Conservation (phyloP, 495 filamentous ascomycete species). For the Patellaria atrata region DNA sequence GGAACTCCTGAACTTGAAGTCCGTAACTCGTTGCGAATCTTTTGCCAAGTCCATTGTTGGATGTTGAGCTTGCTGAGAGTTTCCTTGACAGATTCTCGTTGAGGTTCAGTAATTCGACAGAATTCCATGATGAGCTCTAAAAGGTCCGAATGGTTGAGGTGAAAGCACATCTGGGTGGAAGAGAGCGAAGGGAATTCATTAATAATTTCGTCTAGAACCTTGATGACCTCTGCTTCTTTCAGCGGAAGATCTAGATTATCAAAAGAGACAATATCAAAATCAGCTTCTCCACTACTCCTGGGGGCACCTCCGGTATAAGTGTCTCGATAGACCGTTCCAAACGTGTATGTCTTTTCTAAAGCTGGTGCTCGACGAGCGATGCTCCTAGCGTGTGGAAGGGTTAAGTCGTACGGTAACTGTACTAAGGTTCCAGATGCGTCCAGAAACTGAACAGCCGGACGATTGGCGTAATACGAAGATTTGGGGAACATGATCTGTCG, state of each 20-base stretch:
- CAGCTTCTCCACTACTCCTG: slow-evolving; percentile 69
- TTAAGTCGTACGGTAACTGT: slow-evolving; percentile 84
- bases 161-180: slow-evolving; percentile 67
- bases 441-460: slow-evolving; percentile 58
- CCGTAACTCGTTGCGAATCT: slow-evolving; percentile 70
- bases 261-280: slow-evolving; percentile 83
- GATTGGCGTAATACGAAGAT: slow-evolving; percentile 57
- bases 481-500: slow-evolving; percentile 66
- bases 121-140: slow-evolving; percentile 75
- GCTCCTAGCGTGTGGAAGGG: slow-evolving; percentile 71
- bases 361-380: slow-evolving; percentile 59
- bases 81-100: slow-evolving; percentile 62
- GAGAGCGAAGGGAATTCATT: slow-evolving; percentile 63
- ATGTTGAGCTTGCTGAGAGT: slow-evolving; percentile 79
- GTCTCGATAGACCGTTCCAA: slow-evolving; percentile 81
- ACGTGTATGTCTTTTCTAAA: slow-evolving; percentile 66
- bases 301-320: slow-evolving; percentile 64
- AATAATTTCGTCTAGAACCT: slow-evolving; percentile 84
- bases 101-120: slow-evolving; percentile 57
- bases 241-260: slow-evolving; percentile 69
- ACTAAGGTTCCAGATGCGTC: slow-evolving; percentile 71
- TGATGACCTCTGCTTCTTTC: slow-evolving; percentile 89
- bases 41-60: slow-evolving; percentile 66
- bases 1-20: slow-evolving; percentile 67
- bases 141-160: slow-evolving; percentile 80